Base-by-base conservation (phyloP, 2,329 filamentous ascomycete genomes). In the Hymenoscyphus scutula region DNA sequence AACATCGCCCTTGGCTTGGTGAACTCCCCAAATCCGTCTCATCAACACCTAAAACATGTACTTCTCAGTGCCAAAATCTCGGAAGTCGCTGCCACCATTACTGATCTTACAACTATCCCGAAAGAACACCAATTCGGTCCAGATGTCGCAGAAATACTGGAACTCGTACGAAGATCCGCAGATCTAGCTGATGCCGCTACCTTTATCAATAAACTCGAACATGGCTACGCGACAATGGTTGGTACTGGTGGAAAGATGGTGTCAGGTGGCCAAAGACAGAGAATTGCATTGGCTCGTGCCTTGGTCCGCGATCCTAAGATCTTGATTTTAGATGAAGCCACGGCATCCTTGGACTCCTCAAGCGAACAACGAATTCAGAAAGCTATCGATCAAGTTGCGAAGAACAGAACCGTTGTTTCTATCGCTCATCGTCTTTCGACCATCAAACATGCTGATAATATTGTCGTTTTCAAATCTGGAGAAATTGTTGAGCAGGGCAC, bases 341-440 rank as follows among this genome's bases (percentile, higher is more conserved):
- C 84, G 1, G 79, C 83, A 0, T 80, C 84, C 1, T 75, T 96
- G 27, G 92, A 96, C 74, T 91, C 90, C 0, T 89, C 93, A 68
- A 96, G 92, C 0, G 92, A 96, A 75, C 89, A 94, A 74, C 89
- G 93, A 72, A 96, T 96, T 64, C 92, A 96, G 75, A 84, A 88
- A 60, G 92, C 92, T 29, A 84, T 98, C 27, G 87, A 89, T 61
- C 90, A 84, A 17, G 86, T 97, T 56, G 89, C 90, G 15, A 82
- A 88, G 67, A 92, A 91, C 56, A 89, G 94, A 51, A 98, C 94
- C 0, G 87, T 96, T 77, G 84, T 98, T 64, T 92, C 97, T 56
- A 97, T 98, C 77, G 94, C 94, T 77, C 93, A 98, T 77, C 88
- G 93, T 67, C 81, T 98, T 8, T 96, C 91, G 1, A 97, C 93